A percentile compares a stretch with the other conserved stretches of the same genome.
Conservation (phyloP, 2,329 filamentous ascomycete species). For the Diplodia seriata region DNA sequence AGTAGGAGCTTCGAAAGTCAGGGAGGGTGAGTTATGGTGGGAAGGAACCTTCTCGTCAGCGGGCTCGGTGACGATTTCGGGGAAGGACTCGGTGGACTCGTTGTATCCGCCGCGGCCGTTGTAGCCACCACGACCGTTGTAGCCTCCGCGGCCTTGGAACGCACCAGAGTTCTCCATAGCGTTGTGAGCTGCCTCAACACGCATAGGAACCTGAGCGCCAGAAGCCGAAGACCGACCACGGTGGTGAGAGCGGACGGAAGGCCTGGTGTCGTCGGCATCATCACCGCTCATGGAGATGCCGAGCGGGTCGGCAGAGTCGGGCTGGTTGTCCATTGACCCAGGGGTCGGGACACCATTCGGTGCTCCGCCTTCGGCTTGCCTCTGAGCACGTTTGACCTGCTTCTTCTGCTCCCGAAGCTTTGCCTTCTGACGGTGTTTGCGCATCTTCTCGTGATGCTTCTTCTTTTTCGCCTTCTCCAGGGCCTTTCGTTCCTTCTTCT, state of each 20-base stretch:
- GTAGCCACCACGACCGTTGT: conserved; percentile 45
- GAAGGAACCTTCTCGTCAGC: neutral
- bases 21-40: conserved; percentile 16
- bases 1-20: conserved; percentile 29
- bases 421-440: conserved; percentile 47
- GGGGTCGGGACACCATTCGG: conserved; percentile 35
- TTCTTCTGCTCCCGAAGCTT: conserved; percentile 50
- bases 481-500: conserved; percentile 48
- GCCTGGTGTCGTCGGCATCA: conserved; percentile 21
- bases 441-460: conserved; percentile 46
- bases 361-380: conserved; percentile 24
- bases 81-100: conserved; percentile 36
- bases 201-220: conserved; percentile 19
- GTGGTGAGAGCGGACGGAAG: conserved; percentile 25
- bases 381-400: conserved; percentile 39
- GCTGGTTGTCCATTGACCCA: conserved; percentile 18
- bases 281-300: conserved; percentile 29
- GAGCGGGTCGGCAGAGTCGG: conserved; percentile 22
- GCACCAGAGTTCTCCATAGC: conserved; percentile 41
- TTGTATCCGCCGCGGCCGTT: conserved; percentile 45
- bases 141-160: conserved; percentile 43
- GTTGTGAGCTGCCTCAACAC: conserved; percentile 26
- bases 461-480: conserved; percentile 47
- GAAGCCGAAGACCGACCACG: conserved; percentile 29
- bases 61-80: conserved; percentile 32